phyloP scores from a whole-genome alignment of 1,139 yeast genomes.

The Kluyveromyces sp. region DNA sequence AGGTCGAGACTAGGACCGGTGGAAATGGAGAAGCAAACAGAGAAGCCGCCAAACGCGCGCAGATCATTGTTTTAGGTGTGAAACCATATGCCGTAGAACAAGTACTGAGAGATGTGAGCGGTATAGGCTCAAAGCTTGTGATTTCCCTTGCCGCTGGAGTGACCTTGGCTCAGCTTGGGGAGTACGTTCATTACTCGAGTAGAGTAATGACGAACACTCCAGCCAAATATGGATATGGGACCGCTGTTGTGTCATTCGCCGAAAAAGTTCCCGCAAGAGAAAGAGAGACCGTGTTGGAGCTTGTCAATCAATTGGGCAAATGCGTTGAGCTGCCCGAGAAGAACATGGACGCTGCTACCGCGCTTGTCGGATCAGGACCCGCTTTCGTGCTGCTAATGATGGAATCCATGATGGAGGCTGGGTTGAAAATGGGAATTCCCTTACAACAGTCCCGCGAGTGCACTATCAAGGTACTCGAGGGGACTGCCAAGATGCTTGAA shows the following conservation, averaged over 20 bases:
- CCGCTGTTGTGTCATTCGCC: slow-evolving; percentile 81
- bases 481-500: slow-evolving; percentile 91
- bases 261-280: slow-evolving; percentile 42
- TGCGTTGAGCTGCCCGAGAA: slow-evolving; percentile 75
- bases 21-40: slow-evolving; percentile 53
- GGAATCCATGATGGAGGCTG: slow-evolving; percentile 92
- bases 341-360: slow-evolving; percentile 95
- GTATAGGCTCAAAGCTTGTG: slow-evolving; percentile 51
- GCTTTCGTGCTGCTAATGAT: slow-evolving; percentile 86
- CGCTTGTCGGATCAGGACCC: slow-evolving; percentile 94
- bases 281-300: slow-evolving; percentile 47
- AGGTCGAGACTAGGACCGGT: slow-evolving; percentile 50
- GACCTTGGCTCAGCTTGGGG: slow-evolving; percentile 62
- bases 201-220: slow-evolving; percentile 99
- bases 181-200: slow-evolving; percentile 53
- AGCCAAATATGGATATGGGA: slow-evolving; percentile 84
- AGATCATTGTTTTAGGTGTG: slow-evolving; percentile 72
- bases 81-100: slow-evolving; percentile 74
- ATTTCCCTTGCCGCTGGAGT: slow-evolving; percentile 90
- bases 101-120: slow-evolving; percentile 42
- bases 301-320: slow-evolving; percentile 60
- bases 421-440: slow-evolving; percentile 91
- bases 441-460: slow-evolving; percentile 74
- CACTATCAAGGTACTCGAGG: slow-evolving; percentile 94
- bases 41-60: slow-evolving; percentile 54